Percentiles rank a stretch among this genome's conserved stretches.
Conservation (phyloP, 2,329 filamentous ascomycete genomes). For the Aureobasidium sp. region DNA sequence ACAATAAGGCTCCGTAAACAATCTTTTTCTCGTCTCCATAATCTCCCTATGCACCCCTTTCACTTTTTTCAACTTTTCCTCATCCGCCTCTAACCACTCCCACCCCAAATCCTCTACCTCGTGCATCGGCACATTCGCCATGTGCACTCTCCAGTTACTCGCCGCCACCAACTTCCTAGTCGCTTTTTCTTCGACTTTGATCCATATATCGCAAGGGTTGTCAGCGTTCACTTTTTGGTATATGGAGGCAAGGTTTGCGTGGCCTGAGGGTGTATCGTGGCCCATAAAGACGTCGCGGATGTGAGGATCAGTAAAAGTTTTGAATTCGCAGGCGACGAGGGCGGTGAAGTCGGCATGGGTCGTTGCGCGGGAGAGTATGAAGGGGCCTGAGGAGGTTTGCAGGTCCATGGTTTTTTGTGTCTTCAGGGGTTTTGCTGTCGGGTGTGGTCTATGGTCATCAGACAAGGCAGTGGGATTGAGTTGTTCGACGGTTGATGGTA, state of each 20-base stretch:
- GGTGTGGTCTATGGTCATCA: no score
- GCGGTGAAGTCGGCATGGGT: neutral
- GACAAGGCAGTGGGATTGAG: no score
- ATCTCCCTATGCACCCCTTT: slow-evolving; percentile 11
- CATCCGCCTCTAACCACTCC: slow-evolving; percentile 19
- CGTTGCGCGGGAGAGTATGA: slow-evolving; percentile 8
- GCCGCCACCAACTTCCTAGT: slow-evolving; percentile 26
- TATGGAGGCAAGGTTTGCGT: slow-evolving; percentile 15
- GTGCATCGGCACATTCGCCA: slow-evolving; percentile 18
- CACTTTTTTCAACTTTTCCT: slow-evolving; percentile 13
- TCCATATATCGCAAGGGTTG: slow-evolving; percentile 26
- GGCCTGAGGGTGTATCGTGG: slow-evolving; percentile 17
- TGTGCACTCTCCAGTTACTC: slow-evolving; percentile 28
- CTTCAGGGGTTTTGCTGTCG: no score
- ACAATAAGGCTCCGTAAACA: slow-evolving; percentile 19
- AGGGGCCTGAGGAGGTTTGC: no score
- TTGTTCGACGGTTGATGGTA: no score
- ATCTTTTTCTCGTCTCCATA: slow-evolving; percentile 14
- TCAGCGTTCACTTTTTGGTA: slow-evolving; percentile 19
- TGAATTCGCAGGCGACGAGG: slow-evolving; percentile 10
- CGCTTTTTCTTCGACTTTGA: slow-evolving; percentile 25
- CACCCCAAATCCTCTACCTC: slow-evolving; percentile 18
- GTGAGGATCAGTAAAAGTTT: slow-evolving; percentile 1
- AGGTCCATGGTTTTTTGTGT: no score
- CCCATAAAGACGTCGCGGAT: slow-evolving; percentile 22